Base-by-base conservation (phyloP, 2,329 filamentous ascomycete species). In the Botrytis elliptica region DNA sequence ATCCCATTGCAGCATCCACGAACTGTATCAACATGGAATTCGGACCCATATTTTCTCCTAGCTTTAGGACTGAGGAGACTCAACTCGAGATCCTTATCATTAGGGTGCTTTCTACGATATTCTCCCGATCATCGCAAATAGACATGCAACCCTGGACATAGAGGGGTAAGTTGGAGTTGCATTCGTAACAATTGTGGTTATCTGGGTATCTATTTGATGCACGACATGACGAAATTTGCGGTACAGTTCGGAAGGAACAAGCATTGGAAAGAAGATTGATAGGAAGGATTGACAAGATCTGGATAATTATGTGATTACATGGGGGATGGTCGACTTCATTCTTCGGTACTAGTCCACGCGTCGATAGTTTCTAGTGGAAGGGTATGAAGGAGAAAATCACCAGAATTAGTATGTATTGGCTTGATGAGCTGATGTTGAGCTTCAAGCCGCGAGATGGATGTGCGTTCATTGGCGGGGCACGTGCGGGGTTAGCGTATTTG, bases 1-100 rank as follows among this genome's bases (percentile, higher is more conserved):
- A 59, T 72, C 14, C n/a, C 29, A 72, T 72, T 42, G 70, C 70
- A 67, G 38, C 70, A 72, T 72, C 40, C 42, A 63, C 38, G 55
- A 38, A 63, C 44, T 59, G 38, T 70, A 70, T 38, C n/a, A 69
- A 18, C 18, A 25, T 33, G n/a, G 20, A 69, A n/a, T 33, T 33
- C 33, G n/a, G 69, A 33, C 52, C 42, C 59, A 52, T 66, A 42
- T 65, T 55, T 44, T 36, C 14, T 18, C 22, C 44, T 9, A n/a
- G 25, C 29, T 49, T 38, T 49, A 20, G 42, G 42, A 36, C 25
- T 9, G 9, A 68, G 33, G 49, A 12, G 55, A 57, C 25, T 40
- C 36, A 57, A 57, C 10, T 42, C n/a, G 49, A 57, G n/a, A 12
- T 57, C 49, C 49, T 69, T 69, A 57, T 69, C 66, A 57, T 10